Evolutionary conservation across 768 basidiomycete genomes (phyloP), one percentile per base, ranked within the genome.

Genomic region (Scleroderma citrinum): DNA sequence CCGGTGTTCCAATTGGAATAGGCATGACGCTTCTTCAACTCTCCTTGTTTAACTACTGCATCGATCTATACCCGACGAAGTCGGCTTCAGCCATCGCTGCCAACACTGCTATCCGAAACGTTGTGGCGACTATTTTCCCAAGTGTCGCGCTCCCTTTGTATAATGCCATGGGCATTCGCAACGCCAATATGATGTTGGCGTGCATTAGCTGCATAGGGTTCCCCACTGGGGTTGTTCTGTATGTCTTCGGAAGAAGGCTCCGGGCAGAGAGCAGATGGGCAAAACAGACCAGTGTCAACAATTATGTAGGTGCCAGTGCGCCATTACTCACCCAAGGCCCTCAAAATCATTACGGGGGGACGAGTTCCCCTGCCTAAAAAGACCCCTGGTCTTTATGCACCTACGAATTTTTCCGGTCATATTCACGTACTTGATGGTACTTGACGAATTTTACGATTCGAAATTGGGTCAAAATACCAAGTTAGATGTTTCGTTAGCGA

Each of bases 1-100:
- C 61, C 0, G 61, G 61, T 41, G 36, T 63, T 19, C 61, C 61
- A 0, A 55, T 63, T 17, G 61, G 59, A 29, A 57, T 63, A 41
- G 54, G 59, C 12, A 63, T 59, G 61, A 63, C 61, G 21, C 54
- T 62, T n/a, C 32, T 62, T 5, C 58, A 58, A 30, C 24, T 63
- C n/a, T 63, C 56, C 3, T 31, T 62, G 49, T 42, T 58, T 35
- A 60, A 56, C 39, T 56, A 63, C 21, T 60, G 60, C 35, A 59
- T 62, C 23, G 61, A 63, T 40, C 61, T 63, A 37, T 62, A 58
- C 34, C 59, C 61, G 6, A 51, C 52, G 7, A 51, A 45, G 31
- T 60, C 61, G 3, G 59, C 61, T 3, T 60, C 61, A 17, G 55
- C 59, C 1, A 46, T 62, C 16, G 59, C 61, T 8, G 61, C 59